Conservation (phyloP, 495 filamentous ascomycete species). For the Penicillium pulvis region DNA sequence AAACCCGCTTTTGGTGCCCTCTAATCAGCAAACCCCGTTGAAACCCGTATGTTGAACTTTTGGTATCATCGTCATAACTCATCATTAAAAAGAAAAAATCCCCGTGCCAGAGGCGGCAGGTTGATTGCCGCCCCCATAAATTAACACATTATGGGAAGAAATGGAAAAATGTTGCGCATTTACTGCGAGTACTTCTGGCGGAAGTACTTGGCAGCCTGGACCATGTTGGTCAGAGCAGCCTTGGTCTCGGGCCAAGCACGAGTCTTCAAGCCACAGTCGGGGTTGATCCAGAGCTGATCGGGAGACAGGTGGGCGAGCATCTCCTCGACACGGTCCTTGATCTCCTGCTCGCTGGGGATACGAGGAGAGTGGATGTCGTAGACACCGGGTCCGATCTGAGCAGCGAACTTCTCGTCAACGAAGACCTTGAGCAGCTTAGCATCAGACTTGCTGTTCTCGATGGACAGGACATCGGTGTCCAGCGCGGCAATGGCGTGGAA, state of each 20-base stretch:
- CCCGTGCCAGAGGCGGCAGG: slow-evolving; percentile 42
- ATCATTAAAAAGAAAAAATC: slow-evolving; percentile 38
- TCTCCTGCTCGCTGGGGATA: slow-evolving; percentile 92
- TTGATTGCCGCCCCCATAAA: slow-evolving; percentile 44
- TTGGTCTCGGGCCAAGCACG: slow-evolving; percentile 96
- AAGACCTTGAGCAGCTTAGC: slow-evolving; percentile 99
- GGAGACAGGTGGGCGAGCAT: slow-evolving; percentile 94
- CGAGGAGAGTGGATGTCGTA: slow-evolving; percentile 99
- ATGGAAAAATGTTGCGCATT: slow-evolving; percentile 16
- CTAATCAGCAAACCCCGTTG: slow-evolving; percentile 43
- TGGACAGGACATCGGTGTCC: slow-evolving; percentile 95
- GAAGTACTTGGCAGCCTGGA: slow-evolving; percentile 95
- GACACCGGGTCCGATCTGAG: slow-evolving; percentile 98
- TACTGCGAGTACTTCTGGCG: slow-evolving; percentile 78
- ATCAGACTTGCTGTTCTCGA: slow-evolving; percentile 99
- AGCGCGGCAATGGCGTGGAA: slow-evolving; percentile 99
- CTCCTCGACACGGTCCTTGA: slow-evolving; percentile 94
- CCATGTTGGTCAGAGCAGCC: slow-evolving; percentile 87
- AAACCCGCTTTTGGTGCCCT: slow-evolving; percentile 50
- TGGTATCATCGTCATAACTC: slow-evolving; percentile 56
- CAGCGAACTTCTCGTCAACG: slow-evolving; percentile 91
- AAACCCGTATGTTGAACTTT: slow-evolving; percentile 55
- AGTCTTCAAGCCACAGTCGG: slow-evolving; percentile 98
- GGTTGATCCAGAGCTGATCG: slow-evolving; percentile 98
- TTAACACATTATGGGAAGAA: slow-evolving; percentile 33